phyloP scores from a whole-genome alignment of 1,284 basidiomycete genomes.

The Abortiporus biennis region DNA sequence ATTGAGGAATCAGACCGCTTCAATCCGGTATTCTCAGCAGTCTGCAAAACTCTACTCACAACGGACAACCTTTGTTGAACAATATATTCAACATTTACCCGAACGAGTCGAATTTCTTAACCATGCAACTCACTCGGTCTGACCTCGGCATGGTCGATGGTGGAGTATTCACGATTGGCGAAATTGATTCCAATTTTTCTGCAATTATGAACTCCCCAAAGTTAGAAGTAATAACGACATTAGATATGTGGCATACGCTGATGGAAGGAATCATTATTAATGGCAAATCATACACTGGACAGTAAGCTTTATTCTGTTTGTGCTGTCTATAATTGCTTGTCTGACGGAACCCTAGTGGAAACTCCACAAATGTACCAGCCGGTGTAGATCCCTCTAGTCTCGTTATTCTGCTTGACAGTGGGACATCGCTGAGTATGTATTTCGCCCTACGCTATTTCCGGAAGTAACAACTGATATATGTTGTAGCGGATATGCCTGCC shows the following conservation, averaged over 20 bases:
- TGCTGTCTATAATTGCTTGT: no score
- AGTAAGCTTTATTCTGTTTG: no score
- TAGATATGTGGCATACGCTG: slow-evolving; percentile 8
- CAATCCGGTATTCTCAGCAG: slow-evolving; percentile 6
- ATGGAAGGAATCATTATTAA: slow-evolving; percentile 13
- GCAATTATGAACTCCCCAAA: no score
- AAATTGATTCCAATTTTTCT: no score
- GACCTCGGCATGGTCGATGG: slow-evolving; percentile 14
- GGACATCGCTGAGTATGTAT: no score
- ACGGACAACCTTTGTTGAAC: slow-evolving; percentile 10
- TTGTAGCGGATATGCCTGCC: slow-evolving; percentile 8
- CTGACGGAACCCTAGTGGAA: background rate
- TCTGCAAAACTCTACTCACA: background rate
- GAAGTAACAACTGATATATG: no score
- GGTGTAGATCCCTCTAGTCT: no score
- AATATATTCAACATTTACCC: slow-evolving; percentile 18
- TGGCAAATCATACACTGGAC: slow-evolving; percentile 6
- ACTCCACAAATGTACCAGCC: no score
- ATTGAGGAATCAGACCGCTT: slow-evolving; percentile 4
- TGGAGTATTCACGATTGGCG: slow-evolving; percentile 20
- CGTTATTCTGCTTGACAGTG: no score
- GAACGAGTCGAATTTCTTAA: slow-evolving; percentile 14
- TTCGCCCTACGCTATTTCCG: no score
- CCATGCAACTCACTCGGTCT: slow-evolving; percentile 17
- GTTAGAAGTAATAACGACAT: background rate